These are phyloP conservation scores for Trichoderma reesei DNA, from an alignment of 495 filamentous ascomycete species.

Conservation along the genomic window DNA sequence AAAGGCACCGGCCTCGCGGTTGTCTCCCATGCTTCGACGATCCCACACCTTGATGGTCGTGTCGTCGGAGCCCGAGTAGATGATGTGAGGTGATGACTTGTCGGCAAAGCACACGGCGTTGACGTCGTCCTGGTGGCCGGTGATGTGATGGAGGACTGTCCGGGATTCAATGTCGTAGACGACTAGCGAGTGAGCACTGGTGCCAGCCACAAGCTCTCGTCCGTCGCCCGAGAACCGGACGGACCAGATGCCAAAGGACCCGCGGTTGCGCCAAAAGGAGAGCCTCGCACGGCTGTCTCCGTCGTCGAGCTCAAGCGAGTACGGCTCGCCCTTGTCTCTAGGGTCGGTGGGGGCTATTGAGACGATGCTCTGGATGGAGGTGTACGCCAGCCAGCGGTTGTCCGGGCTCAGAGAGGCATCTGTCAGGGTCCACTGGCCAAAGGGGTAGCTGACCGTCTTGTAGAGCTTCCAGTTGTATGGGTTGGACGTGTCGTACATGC, in stretches of 20 bases:
- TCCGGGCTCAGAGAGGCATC: constrained; percentile 89
- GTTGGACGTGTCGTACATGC: constrained; percentile 96
- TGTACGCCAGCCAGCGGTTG: constrained; percentile 83
- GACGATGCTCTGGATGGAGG: constrained; percentile 70
- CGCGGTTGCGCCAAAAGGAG: constrained; percentile 26
- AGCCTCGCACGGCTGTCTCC: not conserved
- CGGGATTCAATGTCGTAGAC: constrained; percentile 89
- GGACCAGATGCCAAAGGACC: constrained; percentile 65
- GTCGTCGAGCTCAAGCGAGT: constrained; percentile 54
- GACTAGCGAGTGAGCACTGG: constrained; percentile 64
- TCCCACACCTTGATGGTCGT: constrained; percentile 95
- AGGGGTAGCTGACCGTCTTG: constrained; percentile 79
- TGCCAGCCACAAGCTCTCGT: constrained; percentile 82
- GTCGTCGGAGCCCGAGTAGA: constrained; percentile 96
- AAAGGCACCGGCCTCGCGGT: constrained; percentile 83
- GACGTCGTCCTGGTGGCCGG: constrained; percentile 77
- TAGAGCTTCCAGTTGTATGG: constrained; percentile 94
- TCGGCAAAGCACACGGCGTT: constrained; percentile 97
- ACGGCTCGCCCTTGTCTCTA: constrained; percentile 64
- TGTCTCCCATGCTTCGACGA: constrained; percentile 77
- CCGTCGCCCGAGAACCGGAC: constrained; percentile 91
- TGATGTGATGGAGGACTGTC: constrained; percentile 60
- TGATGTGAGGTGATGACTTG: constrained; percentile 77
- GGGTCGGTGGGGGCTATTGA: constrained; percentile 84
- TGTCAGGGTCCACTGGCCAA: constrained; percentile 90